A percentile compares a stretch with the other conserved stretches of the same genome.
Conservation (phyloP, 73 alveolate species). For the Effrenium voratum region DNA sequence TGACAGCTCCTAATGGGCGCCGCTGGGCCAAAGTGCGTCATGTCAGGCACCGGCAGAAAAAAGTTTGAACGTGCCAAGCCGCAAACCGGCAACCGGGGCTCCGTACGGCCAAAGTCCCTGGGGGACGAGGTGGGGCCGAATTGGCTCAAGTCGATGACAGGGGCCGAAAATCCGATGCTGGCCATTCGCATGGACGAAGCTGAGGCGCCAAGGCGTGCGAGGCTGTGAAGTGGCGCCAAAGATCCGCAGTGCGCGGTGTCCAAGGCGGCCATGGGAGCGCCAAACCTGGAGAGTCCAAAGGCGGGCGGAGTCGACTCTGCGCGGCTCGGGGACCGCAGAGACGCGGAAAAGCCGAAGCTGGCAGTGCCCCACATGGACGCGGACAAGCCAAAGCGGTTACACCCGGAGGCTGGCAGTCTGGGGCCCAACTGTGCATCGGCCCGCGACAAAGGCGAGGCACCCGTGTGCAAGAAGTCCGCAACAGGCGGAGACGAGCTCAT, state of each 20-base stretch:
- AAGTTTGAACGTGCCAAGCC: not conserved
- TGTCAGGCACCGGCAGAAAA: not conserved
- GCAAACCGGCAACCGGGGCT: not conserved
- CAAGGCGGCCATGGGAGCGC: not conserved
- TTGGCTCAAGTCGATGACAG: not conserved
- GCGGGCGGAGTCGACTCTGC: not conserved
- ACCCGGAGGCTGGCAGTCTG: not conserved
- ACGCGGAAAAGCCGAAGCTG: not conserved
- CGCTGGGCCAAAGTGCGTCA: not conserved
- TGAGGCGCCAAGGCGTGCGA: not conserved
- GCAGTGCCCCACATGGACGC: not conserved
- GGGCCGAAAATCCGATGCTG: not conserved
- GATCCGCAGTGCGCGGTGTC: not conserved
- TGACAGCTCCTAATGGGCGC: not conserved
- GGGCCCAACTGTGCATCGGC: not conserved
- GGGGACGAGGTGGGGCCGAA: not conserved
- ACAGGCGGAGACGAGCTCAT: not conserved
- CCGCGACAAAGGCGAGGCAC: not conserved
- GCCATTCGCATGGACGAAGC: no score
- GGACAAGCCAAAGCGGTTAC: not conserved
- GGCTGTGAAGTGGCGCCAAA: not conserved
- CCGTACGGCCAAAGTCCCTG: not conserved
- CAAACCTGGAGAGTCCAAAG: not conserved
- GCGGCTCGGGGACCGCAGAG: not conserved
- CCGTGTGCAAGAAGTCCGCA: conserved; percentile 29